Percentiles rank a stretch among this genome's conserved stretches.
Conservation (phyloP, 75 land plant species). For the Cryptomeria japonica region DNA sequence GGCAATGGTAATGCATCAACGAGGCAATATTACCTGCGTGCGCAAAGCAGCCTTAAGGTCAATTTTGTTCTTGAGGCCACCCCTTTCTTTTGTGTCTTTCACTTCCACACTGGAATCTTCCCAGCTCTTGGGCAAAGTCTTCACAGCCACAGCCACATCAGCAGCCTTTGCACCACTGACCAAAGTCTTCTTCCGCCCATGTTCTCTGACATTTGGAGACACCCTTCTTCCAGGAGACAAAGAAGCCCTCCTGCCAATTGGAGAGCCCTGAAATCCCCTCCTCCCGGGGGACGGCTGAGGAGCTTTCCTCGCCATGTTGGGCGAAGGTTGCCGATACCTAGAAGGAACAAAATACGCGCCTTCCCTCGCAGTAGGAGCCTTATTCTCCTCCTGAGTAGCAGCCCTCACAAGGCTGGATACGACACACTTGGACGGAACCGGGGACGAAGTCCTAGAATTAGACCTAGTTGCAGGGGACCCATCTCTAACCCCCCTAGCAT, state of each 20-base stretch:
- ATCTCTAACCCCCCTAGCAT: constrained; percentile 23
- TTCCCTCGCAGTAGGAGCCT: constrained; percentile 36
- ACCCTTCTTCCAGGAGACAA: constrained; percentile 61
- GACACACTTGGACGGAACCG: constrained; percentile 67
- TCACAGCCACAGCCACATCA: constrained; percentile 32
- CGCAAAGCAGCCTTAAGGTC: constrained; percentile 43
- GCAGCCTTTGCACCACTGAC: constrained; percentile 54
- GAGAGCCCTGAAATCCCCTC: constrained; percentile 22
- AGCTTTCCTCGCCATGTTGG: constrained; percentile 42
- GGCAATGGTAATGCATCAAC: neutral
- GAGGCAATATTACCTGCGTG: constrained; percentile 41
- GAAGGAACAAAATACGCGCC: constrained; percentile 72
- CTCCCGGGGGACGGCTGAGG: constrained; percentile 43
- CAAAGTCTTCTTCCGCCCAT: constrained; percentile 30
- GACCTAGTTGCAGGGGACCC: neutral
- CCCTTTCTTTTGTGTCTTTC: constrained; percentile 36
- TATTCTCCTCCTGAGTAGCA: constrained; percentile 50
- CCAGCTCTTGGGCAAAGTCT: constrained; percentile 64
- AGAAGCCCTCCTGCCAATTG: constrained; percentile 22
- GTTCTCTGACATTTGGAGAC: constrained; percentile 36
- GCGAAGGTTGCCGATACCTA: constrained; percentile 79
- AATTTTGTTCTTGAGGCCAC: constrained; percentile 32
- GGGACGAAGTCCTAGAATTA: constrained; percentile 49
- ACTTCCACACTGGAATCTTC: constrained; percentile 44
- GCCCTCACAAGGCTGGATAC: constrained; percentile 54